Percentiles rank a stretch among this genome's conserved stretches.
These are phyloP conservation scores for Populus hybrid DNA, from an alignment of 441 rosid genomes.

Conservation along the genomic window DNA sequence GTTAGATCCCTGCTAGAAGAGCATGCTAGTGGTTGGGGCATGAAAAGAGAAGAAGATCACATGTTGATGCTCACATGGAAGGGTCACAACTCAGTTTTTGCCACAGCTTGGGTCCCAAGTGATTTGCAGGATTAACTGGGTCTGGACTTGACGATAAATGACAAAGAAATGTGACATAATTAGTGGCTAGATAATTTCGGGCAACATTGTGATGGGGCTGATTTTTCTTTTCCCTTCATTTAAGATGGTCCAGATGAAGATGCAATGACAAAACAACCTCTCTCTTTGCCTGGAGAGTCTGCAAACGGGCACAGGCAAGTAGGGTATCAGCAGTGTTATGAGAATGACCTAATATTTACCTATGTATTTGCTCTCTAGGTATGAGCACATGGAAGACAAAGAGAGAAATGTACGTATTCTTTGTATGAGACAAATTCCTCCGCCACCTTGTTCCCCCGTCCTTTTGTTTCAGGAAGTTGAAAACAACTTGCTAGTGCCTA, in stretches of 20 bases:
- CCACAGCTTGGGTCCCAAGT: slow-evolving; percentile 49
- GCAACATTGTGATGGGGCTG: slow-evolving; percentile 1
- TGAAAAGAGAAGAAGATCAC: slow-evolving; percentile 57
- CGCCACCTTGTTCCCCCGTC: slow-evolving; percentile 14
- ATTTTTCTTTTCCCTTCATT: not conserved
- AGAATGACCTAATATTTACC: not conserved
- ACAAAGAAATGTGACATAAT: not conserved
- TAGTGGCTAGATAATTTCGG: not conserved
- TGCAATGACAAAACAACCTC: slow-evolving; percentile 15
- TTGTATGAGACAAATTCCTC: slow-evolving; percentile 21
- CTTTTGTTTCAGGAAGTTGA: slow-evolving; percentile 1
- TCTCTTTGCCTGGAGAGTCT: not conserved
- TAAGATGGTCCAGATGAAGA: slow-evolving; percentile 10
- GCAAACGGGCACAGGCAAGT: no score
- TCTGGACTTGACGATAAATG: not conserved
- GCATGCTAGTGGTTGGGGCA: slow-evolving; percentile 72
- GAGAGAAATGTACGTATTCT: slow-evolving; percentile 24
- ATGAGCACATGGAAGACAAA: slow-evolving; percentile 19
- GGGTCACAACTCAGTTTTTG: slow-evolving; percentile 62
- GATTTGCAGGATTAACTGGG: slow-evolving; percentile 12
- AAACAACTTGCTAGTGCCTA: not conserved
- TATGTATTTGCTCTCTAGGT: slow-evolving; percentile 8
- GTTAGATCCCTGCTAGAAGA: slow-evolving; percentile 54
- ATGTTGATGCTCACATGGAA: slow-evolving; percentile 62
- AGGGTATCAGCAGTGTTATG: no score